Evolutionary conservation across 805 yeast genomes (phyloP), one percentile per base, ranked within the genome.

Genomic region (Candida nitratophila): DNA sequence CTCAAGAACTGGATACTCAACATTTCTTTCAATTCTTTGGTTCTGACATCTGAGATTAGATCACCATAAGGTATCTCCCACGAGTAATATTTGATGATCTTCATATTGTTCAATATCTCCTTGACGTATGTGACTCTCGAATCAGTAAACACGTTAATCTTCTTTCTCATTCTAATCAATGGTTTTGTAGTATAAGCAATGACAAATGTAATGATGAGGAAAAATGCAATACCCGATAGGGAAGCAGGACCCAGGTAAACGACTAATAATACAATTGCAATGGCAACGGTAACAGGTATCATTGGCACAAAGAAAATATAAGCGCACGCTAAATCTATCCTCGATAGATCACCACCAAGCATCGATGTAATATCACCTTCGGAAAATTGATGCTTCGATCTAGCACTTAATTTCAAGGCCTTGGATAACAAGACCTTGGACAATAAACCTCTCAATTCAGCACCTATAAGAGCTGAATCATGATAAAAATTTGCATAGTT

Each of bases 41-140:
- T 54, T 59, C 97, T 76, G 24, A 77, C 69, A 14, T 68, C 71
- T 15, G 76, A 55, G 31, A 90, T 73, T 42, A 73, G 66, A 11
- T 71, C 60, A 44, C 72, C 71, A 59, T 87, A 90, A 1, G 96
- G 89, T 29, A 70, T 71, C 64, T 90, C 97, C 96, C 96, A 90
- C 1, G 95, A 86, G 60, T 89, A 90, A 60, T 76, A 85, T 66
- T 90, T 90, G 61, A 90, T 86, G 59, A 83, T 73, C 56, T 85
- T 86, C 73, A 90, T 76, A 50, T 84, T 79, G 56, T 76, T 79
- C 50, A 90, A 69, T 24, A 88, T 76, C 61, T 90, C 98, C 51
- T 86, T 83, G 60, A 88, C 80, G 40, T 77, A 70, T 39, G 78
- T 72, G 21, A 90, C 87, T 56, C 98, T 79, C 19, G 68, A 62